Evolutionary conservation across 495 filamentous ascomycete genomes (phyloP).

Genomic region (Penicillium robsamsonii): DNA sequence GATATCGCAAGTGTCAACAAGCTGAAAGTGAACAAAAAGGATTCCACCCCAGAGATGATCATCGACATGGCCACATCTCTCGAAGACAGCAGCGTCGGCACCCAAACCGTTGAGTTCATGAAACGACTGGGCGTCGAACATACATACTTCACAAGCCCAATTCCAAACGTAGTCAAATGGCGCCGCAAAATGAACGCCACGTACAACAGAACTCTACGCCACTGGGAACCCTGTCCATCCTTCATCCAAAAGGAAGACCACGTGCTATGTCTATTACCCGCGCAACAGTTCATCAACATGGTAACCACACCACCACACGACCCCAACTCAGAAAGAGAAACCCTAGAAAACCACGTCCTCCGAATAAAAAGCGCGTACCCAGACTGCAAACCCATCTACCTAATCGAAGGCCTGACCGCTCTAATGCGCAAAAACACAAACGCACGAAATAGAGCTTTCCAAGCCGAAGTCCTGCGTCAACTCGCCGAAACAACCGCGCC

Average conservation of each 20-base stretch:
- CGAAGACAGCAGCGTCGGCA: conserved; percentile 44
- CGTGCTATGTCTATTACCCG: conserved; percentile 63
- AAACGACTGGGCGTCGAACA: conserved; percentile 56
- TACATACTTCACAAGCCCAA: conserved; percentile 47
- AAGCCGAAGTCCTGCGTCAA: conserved; percentile 61
- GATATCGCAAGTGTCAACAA: conserved; percentile 76
- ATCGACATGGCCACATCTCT: conserved; percentile 65
- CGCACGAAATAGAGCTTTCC: conserved; percentile 63
- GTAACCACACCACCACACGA: conserved; percentile 39
- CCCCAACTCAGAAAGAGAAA: conserved; percentile 29
- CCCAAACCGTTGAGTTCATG: conserved; percentile 53
- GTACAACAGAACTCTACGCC: conserved; percentile 59
- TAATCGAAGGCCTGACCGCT: conserved; percentile 68
- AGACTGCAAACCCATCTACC: conserved; percentile 60
- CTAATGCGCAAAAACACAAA: conserved; percentile 72
- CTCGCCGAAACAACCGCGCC: conserved; percentile 31
- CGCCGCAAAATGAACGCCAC: conserved; percentile 62
- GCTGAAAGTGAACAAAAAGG: conserved; percentile 71
- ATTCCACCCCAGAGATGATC: conserved; percentile 80
- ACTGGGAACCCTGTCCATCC: conserved; percentile 64
- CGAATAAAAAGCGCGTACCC: conserved; percentile 54
- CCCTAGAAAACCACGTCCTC: conserved; percentile 60
- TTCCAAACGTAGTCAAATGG: conserved; percentile 69
- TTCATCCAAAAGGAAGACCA: conserved; percentile 63
- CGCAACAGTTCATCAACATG: conserved; percentile 67